phyloP scores from a whole-genome alignment of 371 early-diverging fungal species.

The Mortierella sp. region DNA sequence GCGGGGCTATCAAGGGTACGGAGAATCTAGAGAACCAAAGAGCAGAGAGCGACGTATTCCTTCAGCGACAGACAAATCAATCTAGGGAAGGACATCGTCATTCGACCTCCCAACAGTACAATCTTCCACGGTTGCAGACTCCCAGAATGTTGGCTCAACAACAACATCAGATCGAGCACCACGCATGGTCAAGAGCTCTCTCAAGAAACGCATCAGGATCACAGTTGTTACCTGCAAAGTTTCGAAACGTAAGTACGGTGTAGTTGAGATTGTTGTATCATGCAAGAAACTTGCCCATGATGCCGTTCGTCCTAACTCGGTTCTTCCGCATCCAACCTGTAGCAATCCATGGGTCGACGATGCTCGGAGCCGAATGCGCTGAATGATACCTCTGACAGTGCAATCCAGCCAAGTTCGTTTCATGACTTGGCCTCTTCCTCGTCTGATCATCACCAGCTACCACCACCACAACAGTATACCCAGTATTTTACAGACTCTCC shows the following conservation, averaged over 20 bases:
- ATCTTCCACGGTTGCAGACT: conserved; percentile 36
- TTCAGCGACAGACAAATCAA: neutral
- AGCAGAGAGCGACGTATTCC: conserved; percentile 1
- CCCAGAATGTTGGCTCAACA: conserved; percentile 40
- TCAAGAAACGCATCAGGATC: conserved; percentile 2
- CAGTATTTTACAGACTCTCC: neutral
- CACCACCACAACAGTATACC: neutral
- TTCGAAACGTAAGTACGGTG: conserved; percentile 11
- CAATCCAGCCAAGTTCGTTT: neutral
- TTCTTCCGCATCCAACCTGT: neutral
- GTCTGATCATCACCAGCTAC: neutral
- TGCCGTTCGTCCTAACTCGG: neutral
- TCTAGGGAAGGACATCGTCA: conserved; percentile 8
- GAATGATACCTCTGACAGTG: neutral
- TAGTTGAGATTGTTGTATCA: neutral
- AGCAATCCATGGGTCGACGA: conserved; percentile 5
- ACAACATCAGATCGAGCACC: conserved; percentile 30
- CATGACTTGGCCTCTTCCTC: neutral
- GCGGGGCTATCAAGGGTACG: neutral
- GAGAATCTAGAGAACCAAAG: neutral
- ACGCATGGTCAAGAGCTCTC: conserved; percentile 23
- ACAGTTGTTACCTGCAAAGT: conserved; percentile 2
- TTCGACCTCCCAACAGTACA: neutral
- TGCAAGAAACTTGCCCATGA: neutral
- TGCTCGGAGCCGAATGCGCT: conserved; percentile 16